Base-by-base conservation (phyloP, 1,139 yeast species). In the Diutina siamensis region DNA sequence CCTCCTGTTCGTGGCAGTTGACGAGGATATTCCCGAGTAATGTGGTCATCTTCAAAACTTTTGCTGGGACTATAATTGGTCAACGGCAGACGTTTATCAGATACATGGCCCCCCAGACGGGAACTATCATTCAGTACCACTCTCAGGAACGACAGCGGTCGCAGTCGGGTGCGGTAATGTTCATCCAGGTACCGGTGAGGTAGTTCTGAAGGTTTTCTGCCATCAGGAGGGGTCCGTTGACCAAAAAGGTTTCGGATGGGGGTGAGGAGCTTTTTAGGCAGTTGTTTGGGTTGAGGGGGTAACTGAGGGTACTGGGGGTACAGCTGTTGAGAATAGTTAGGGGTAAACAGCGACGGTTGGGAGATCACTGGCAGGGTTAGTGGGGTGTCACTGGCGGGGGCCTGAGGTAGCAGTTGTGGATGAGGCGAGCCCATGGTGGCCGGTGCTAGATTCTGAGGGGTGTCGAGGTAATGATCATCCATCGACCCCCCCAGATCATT, bases 211-310 rank as follows among this genome's bases (percentile, higher is more conserved):
- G 18, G 18, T 12, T 38, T 22, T 12, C 32, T 17, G 5, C 20
- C 21, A 3, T 22, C 33, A 18, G 42, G 42, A 5, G 42, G 32
- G 12, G 32, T 22, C 5, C 25, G 25, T 13, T 25, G 42, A 1
- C 42, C 42, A 38, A 38, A 38, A 3, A 38, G 17, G 42, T 38
- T 38, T 27, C 42, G 31, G 32, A 38, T 38, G 10, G 42, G 42
- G 4, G 42, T 38, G 13, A 38, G 32, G 15, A 38, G 25, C 32
- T 38, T 38, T 20, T 38, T 38, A 8, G 42, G 42, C 42, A 38
- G 42, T 15, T 25, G 42, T 17, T 38, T 38, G n/a, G 20, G 31
- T 15, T 22, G 32, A 1, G 27, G 38, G 3, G 17, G 17, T 10
- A 20, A 12, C 21, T 38, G 42, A 15, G 21, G 18, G 8, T 20